Evolutionary conservation across 73 alveolate species (phyloP).

Genomic region (Blepharisma stoltei): DNA sequence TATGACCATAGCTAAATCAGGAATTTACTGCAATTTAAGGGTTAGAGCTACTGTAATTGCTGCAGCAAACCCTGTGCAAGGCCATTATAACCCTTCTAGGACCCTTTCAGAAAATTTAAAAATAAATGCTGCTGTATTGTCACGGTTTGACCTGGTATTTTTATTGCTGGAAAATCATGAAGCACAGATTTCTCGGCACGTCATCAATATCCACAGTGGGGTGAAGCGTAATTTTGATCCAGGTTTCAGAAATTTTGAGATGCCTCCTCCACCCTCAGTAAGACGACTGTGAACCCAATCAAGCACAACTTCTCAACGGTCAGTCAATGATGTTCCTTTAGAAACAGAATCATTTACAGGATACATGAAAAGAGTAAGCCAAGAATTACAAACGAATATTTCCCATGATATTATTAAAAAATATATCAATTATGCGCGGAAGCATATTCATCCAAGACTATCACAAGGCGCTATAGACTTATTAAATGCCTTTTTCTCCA

Average conservation of each 20-base stretch:
- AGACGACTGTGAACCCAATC: conserved; percentile 25
- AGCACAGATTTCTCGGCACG: conserved; percentile 70
- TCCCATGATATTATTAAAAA: conserved; percentile 56
- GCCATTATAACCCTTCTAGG: conserved; percentile 71
- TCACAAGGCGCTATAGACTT: conserved; percentile 74
- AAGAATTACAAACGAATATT: conserved; percentile 39
- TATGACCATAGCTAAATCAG: conserved; percentile 83
- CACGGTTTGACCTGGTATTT: conserved; percentile 82
- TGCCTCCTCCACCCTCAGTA: conserved; percentile 28
- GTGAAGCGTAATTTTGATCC: conserved; percentile 11
- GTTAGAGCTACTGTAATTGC: conserved; percentile 82
- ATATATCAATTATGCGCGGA: conserved; percentile 58
- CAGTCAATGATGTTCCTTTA: conserved; percentile 24
- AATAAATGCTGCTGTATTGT: conserved; percentile 69
- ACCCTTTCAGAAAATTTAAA: conserved; percentile 63
- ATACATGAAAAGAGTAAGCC: conserved; percentile 36
- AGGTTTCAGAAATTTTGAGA: background rate
- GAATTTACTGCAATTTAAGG: conserved; percentile 71
- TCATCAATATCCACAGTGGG: conserved; percentile 66
- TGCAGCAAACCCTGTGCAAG: conserved; percentile 84
- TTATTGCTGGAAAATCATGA: conserved; percentile 84
- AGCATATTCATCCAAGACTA: conserved; percentile 57
- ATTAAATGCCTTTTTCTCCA: conserved; percentile 60
- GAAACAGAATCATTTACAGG: conserved; percentile 21
- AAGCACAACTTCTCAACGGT: conserved; percentile 20